phyloP scores from a whole-genome alignment of 169 alveolate species.

The Eimeria necatrix region DNA sequence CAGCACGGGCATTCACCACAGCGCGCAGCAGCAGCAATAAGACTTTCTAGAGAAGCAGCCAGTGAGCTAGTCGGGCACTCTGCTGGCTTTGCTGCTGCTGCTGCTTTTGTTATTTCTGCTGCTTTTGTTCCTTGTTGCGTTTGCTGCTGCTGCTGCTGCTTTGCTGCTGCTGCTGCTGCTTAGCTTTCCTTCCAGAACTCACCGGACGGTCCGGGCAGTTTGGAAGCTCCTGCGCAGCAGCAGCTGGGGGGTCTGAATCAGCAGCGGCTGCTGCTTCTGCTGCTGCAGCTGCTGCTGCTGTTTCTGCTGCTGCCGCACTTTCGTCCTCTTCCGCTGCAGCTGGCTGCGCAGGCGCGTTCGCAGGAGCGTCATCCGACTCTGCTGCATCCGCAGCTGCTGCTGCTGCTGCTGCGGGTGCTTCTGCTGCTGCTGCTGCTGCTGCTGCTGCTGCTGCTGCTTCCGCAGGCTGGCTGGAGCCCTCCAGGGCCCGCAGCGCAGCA shows the following conservation, averaged over 20 bases:
- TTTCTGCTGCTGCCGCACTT: neutral
- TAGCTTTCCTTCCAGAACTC: neutral
- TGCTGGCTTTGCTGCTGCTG: too few species aligned
- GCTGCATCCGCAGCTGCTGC: neutral
- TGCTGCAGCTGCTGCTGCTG: neutral
- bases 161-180: neutral
- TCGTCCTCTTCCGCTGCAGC: neutral
- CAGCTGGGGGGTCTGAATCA: neutral
- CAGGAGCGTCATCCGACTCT: neutral
- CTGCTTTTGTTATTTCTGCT: too few species aligned
- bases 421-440: conserved; percentile 21
- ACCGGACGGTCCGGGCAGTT: neutral
- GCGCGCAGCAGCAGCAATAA: too few species aligned
- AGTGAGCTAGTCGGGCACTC: too few species aligned
- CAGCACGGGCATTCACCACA: too few species aligned
- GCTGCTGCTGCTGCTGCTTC: neutral
- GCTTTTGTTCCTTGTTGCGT: too few species aligned
- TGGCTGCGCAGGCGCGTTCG: neutral
- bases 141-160: neutral
- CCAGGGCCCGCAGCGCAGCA: neutral
- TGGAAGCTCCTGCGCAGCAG: neutral
- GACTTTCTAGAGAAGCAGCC: too few species aligned
- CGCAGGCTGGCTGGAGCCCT: neutral
- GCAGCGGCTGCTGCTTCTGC: neutral
- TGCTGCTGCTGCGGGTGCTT: neutral